Base-by-base conservation (phyloP, 768 basidiomycete species). In the Auricularia cornea region DNA sequence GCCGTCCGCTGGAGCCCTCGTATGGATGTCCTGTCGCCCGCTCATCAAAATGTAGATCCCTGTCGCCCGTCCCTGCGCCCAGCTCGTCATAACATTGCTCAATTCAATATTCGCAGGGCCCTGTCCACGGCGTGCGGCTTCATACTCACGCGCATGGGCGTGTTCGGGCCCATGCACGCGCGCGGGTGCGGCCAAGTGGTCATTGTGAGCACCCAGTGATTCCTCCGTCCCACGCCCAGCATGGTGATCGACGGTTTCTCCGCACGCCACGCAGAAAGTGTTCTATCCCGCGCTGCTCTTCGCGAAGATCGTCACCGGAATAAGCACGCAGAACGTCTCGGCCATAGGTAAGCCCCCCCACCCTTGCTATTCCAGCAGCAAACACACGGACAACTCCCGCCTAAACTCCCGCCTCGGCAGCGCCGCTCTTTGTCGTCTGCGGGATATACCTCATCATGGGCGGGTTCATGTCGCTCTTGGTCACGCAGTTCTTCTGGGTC, bases 401-500 rank as follows among this genome's bases (percentile, higher is more conserved):
- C 35, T 38, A 8, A 26, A 29, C 51, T 32, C 26, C 44, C 33
- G 44, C 6, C n/a, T n/a, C n/a, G n/a, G n/a, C 56, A 88, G 88
- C 85, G 3, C 89, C 88, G 1, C 76, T 90, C 14, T 68, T 85
- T 30, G 75, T 89, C 14, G 73, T 88, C n/a, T 84, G 82, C 0
- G 30, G 87, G 0, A 60, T 86, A 3, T 90, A 91, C 66, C 80
- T 86, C 64, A 68, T 68, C 2, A 72, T 87, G 3, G 87, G 90
- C 6, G 70, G 84, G 10, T 38, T 71, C 6, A 76, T 86, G 28
- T 83, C 84, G 0, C 85, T 79, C 76, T 57, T 81, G n/a, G 73
- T 84, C 61, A 82, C 81, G 59, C 81, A 82, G 65, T 67, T 87
- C 59, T 90, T 87, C 68, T 90, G 88, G 84, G 88, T 91, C 2